Evolutionary conservation across 352 stramenopile genomes (phyloP), one percentile per base, ranked within the genome.

Genomic region (Globisporangium solare): DNA sequence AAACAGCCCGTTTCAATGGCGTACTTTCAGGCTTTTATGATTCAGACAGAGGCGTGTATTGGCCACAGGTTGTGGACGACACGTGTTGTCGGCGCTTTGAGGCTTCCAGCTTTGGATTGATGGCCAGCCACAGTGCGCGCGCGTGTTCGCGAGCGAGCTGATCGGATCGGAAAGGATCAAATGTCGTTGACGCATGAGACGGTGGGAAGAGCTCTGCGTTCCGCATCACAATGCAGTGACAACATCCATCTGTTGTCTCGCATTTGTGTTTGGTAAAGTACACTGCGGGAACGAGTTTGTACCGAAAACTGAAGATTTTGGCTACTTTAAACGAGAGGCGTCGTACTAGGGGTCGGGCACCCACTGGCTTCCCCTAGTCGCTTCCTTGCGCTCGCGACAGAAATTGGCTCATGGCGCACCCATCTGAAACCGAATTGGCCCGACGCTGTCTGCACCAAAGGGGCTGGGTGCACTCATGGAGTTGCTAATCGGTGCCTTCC

Each of bases 201-300:
- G 39, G 17, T 18, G 39, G 39, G 39, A 8, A 35, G 27, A 35
- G 27, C 27, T 35, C 7, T 43, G 39, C 6, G 10, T 2, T 42
- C 14, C 37, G 6, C 39, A 35, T 43, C 13, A 43, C 39, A 43
- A 43, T 35, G 27, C 27, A 43, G 18, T 13, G 13, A n/a, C 7
- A n/a, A 1, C 39, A n/a, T 43, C 39, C 39, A n/a, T 43, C 39
- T n/a, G 39, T n/a, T 43, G 27, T 35, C 27, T 35, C 5, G 27
- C 27, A 35, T 11, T 35, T n/a, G 39, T 0, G 1, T n/a, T 43
- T 13, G 39, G 1, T 43, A 6, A 43, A 43, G 39, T 43, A 18
- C 18, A 15, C 18, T 1, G 3, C 0, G 4, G 5, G 2, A n/a
- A 6, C 7, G 7, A 3, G 2, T 5, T 0, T 2, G 4, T 43